Base-by-base conservation (phyloP, 257 asterid species). In the Leonotis leonurus region DNA sequence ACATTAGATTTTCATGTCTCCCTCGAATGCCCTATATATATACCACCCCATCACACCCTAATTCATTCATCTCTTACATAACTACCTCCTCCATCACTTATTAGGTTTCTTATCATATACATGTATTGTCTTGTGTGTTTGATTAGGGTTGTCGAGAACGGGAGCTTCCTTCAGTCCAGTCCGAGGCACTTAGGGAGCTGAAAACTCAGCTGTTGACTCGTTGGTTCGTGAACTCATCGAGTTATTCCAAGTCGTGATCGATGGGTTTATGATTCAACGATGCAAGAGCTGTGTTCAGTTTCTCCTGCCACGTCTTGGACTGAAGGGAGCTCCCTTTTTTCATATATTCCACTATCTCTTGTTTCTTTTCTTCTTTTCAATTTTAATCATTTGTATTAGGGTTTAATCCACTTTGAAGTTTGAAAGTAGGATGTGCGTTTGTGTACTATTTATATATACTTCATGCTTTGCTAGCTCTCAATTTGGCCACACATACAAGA, bases 251-350 rank as follows among this genome's bases (percentile, higher is more conserved):
- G 1, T 4, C 3, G 0, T 2, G 9, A 5, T 33, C 11, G 61
- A 45, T 40, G 65, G 78, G 78, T 79, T 89, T 67, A 75, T 71
- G 95, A 83, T 83, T 78, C 81, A 80, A 81, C 75, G 94, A 84
- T 73, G 85, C 85, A 62, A 87, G 95, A 89, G 97, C 94, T 77
- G 75, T 41, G 82, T 72, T 79, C 85, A 46, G 89, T 73, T 78
- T 10, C 67, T 70, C 20, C 73, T 81, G 90, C 84, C 95, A 16
- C 76, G 95, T 78, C 94, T 89, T 89, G 97, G 97, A 84, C 97
- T 84, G 97, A 89, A 89, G 95, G 95, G 97, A 84, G 95, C 97
- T 89, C 95, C 97, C 94, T 89, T 21, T 52, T 24, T 18, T 11
- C n/a, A n/a, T n/a, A n/a, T n/a, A n/a, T n/a, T n/a, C n/a, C n/a